These are phyloP conservation scores for Flaveria ramosissima DNA, from an alignment of 129 eudicot species.

Conservation along the genomic window DNA sequence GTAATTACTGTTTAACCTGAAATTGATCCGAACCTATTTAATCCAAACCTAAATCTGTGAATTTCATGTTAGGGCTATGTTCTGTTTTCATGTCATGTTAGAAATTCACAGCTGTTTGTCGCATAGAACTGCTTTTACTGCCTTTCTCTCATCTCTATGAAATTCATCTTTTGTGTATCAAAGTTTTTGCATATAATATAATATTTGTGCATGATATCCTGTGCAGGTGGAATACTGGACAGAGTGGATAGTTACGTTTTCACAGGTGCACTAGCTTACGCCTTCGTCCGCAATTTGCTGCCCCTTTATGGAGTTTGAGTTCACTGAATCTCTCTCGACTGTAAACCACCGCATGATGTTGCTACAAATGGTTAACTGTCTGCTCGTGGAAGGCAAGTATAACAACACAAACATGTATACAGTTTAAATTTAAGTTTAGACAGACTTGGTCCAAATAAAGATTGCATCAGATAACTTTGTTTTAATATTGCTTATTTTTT, in stretches of 20 bases:
- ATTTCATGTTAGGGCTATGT: neutral
- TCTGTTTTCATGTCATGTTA: neutral
- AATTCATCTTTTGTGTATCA: neutral
- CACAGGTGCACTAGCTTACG: conserved; percentile 87
- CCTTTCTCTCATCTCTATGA: neutral
- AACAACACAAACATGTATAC: conserved; percentile 3
- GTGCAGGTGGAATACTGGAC: conserved; percentile 94
- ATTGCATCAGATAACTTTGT: neutral
- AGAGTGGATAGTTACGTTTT: conserved; percentile 93
- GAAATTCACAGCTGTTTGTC: neutral
- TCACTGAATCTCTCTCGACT: neutral
- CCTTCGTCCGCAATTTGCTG: conserved; percentile 65
- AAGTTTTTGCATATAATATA: neutral
- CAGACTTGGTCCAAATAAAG: neutral
- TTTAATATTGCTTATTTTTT: conserved; percentile 4
- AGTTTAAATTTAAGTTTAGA: conserved; percentile 8
- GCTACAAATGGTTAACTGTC: conserved; percentile 12
- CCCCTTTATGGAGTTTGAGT: conserved; percentile 84
- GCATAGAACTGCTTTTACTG: neutral
- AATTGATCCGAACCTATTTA: no score
- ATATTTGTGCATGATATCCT: conserved; percentile 17
- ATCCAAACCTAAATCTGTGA: no score
- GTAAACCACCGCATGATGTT: neutral
- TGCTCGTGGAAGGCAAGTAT: conserved; percentile 13
- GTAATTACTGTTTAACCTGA: no score